phyloP scores from a whole-genome alignment of 2,329 filamentous ascomycete species.

The Leptographium radiaticola region DNA sequence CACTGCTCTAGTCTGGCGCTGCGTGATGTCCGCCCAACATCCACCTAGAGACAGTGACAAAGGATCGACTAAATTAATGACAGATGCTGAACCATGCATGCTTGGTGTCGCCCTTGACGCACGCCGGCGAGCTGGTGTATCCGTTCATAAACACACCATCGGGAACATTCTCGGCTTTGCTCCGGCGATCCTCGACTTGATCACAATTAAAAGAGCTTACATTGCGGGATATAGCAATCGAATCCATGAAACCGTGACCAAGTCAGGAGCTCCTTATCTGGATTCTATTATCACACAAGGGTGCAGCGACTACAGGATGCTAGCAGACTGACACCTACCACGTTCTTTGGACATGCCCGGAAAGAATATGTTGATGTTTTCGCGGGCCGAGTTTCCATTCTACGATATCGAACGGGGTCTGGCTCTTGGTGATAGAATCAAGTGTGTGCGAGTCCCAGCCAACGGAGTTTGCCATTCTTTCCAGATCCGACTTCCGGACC shows the following conservation, averaged over 20 bases:
- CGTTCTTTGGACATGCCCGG: constrained; percentile 3
- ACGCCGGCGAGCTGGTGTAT: neutral
- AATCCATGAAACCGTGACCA: neutral
- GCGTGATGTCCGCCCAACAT: neutral
- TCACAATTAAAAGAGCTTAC: neutral
- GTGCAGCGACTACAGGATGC: neutral
- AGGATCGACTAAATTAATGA: too few relatives aligned
- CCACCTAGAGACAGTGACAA: neutral
- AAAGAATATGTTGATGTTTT: neutral
- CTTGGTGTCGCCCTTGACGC: neutral
- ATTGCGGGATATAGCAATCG: neutral
- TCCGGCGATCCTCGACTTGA: neutral
- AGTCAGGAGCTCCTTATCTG: neutral
- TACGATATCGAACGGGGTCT: constrained; percentile 2
- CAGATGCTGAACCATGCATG: neutral
- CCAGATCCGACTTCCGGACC: constrained; percentile 1
- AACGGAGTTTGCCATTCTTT: neutral
- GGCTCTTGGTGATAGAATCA: neutral
- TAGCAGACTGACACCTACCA: neutral
- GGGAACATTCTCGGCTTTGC: constrained; percentile 3
- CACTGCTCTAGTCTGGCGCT: neutral
- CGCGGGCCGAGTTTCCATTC: constrained; percentile 1
- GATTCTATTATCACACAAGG: neutral
- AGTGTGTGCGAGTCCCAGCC: neutral
- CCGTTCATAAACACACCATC: neutral